Conservation (phyloP, 768 basidiomycete genomes). For the Pleurotus eryngii region DNA sequence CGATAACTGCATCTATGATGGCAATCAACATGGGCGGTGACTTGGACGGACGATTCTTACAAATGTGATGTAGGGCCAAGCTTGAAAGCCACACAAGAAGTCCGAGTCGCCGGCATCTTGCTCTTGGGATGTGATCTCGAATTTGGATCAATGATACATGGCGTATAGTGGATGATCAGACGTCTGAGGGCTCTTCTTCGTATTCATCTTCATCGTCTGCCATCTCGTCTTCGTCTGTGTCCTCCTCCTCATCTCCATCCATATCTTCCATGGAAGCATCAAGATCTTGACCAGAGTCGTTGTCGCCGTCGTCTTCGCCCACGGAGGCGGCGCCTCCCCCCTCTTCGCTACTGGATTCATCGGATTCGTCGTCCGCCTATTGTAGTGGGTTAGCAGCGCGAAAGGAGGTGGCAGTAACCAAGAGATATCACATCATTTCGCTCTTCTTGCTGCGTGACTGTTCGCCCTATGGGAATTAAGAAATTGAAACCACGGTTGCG, state of each 20-base stretch:
- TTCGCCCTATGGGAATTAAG: slow-evolving; percentile 71
- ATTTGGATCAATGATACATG: too few species aligned
- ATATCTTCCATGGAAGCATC: slow-evolving; percentile 65
- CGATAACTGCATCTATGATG: too few species aligned
- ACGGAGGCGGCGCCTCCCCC: slow-evolving; percentile 35
- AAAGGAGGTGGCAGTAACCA: not conserved
- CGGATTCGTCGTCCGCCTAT: slow-evolving; percentile 48
- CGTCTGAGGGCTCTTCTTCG: slow-evolving; percentile 44
- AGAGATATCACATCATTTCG: slow-evolving; percentile 67
- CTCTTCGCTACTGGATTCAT: slow-evolving; percentile 41
- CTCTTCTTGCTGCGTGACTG: slow-evolving; percentile 74
- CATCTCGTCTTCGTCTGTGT: slow-evolving; percentile 38
- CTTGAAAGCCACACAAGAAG: too few species aligned
- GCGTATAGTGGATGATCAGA: slow-evolving; percentile 8
- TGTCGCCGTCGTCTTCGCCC: slow-evolving; percentile 47
- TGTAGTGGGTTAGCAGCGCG: not conserved
- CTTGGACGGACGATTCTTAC: too few species aligned
- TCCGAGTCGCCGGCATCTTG: too few species aligned
- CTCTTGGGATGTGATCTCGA: too few species aligned
- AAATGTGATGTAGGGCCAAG: too few species aligned
- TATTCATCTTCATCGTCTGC: slow-evolving; percentile 51
- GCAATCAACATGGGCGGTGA: too few species aligned
- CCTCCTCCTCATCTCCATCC: slow-evolving; percentile 40
- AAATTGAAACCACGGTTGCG: slow-evolving; percentile 65
- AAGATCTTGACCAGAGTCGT: slow-evolving; percentile 48